Conservation (phyloP, 1,284 basidiomycete genomes). For the Farysia itapuensis region DNA sequence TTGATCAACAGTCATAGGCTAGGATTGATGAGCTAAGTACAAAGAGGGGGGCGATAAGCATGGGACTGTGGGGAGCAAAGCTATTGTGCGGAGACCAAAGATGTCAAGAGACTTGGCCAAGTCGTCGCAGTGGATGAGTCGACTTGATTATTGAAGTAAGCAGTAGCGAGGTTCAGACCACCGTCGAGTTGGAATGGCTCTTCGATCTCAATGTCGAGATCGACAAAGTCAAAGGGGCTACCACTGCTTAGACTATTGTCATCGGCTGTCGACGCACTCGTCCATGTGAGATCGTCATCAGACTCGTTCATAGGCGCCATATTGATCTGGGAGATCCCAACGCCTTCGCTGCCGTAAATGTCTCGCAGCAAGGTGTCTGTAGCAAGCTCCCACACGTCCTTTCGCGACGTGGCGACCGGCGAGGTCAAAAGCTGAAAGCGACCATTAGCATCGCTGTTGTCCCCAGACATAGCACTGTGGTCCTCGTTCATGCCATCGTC, state of each 20-base stretch:
- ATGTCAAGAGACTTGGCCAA: too few relatives aligned
- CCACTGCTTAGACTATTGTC: slow-evolving; percentile 1
- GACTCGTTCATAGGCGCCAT: neutral
- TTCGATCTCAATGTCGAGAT: slow-evolving; percentile 39
- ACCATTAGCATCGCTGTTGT: slow-evolving; percentile 3
- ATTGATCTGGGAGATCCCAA: neutral
- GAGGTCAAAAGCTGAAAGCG: slow-evolving; percentile 29
- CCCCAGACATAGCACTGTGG: neutral
- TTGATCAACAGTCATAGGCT: too few relatives aligned
- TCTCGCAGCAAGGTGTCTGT: slow-evolving; percentile 37
- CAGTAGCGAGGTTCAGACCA: too few relatives aligned
- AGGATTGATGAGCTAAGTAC: too few relatives aligned
- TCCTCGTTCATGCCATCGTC: slow-evolving; percentile 29
- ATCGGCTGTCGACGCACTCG: neutral
- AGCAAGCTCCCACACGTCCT: slow-evolving; percentile 29
- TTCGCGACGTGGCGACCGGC: slow-evolving; percentile 17
- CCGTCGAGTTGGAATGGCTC: slow-evolving; percentile 29
- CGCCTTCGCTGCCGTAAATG: slow-evolving; percentile 6
- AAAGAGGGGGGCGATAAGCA: too few relatives aligned
- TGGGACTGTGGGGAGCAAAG: too few relatives aligned
- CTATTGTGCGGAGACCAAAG: too few relatives aligned
- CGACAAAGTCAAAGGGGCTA: slow-evolving; percentile 30
- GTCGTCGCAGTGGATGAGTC: too few relatives aligned
- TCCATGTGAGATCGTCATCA: neutral
- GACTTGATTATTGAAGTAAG: too few relatives aligned